Percentiles rank a stretch among this genome's conserved stretches.
Evolutionary conservation across 1,139 yeast species (phyloP).

Genomic region (Yamadazyma kanchanaburiensis): DNA sequence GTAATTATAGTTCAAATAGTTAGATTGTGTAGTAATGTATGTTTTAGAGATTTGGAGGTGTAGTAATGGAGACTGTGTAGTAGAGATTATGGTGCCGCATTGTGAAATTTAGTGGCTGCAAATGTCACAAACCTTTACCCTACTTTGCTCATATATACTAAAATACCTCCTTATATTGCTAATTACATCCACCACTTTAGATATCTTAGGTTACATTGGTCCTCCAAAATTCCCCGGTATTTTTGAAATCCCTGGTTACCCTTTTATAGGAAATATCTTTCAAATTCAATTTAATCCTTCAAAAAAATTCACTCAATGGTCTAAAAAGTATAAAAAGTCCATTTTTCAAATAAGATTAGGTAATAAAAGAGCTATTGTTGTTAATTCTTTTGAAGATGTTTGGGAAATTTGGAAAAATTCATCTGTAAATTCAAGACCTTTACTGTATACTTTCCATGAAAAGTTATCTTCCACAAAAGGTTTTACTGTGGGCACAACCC

Average conservation of each 20-base stretch:
- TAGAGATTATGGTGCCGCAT: no score
- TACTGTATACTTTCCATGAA: slow-evolving; percentile 63
- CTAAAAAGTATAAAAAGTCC: slow-evolving; percentile 33
- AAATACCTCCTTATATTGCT: no score
- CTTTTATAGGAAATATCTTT: slow-evolving; percentile 52
- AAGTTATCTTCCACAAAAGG: slow-evolving; percentile 62
- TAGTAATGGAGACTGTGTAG: no score
- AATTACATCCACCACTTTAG: no score
- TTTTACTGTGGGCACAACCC: slow-evolving; percentile 76
- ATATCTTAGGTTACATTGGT: slow-evolving; percentile 1
- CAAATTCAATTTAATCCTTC: slow-evolving; percentile 54
- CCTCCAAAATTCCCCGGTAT: slow-evolving; percentile 32
- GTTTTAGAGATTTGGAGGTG: no score
- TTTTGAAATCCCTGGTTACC: slow-evolving; percentile 44
- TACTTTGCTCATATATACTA: no score
- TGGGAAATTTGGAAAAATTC: slow-evolving; percentile 52
- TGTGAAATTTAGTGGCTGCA: no score
- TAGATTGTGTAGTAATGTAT: no score
- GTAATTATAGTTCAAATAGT: slow-evolving; percentile 13
- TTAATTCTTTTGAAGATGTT: slow-evolving; percentile 57
- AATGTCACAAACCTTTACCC: no score
- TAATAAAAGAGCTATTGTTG: slow-evolving; percentile 53
- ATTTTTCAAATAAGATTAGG: slow-evolving; percentile 69
- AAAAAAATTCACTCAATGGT: slow-evolving; percentile 46
- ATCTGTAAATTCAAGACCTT: slow-evolving; percentile 64